Conservation (phyloP, 2,329 filamentous ascomycete genomes). For the Aspergillus caelatus region DNA sequence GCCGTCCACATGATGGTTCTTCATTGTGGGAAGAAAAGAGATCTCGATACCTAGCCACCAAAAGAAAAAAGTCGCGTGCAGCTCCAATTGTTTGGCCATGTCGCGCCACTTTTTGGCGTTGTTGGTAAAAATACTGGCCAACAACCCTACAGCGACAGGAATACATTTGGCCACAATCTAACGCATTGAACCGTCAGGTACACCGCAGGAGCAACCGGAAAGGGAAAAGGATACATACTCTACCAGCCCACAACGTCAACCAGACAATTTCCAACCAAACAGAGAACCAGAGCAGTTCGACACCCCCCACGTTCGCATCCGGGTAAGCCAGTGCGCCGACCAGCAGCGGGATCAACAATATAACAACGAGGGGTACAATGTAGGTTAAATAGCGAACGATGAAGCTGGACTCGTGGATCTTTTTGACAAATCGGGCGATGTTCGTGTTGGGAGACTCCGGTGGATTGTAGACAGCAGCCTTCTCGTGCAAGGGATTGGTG, state of each 20-base stretch:
- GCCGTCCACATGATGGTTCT: constrained; percentile 62
- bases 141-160: constrained; percentile 62
- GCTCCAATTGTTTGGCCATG: constrained; percentile 79
- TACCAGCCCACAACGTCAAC: constrained; percentile 82
- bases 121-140: constrained; percentile 79
- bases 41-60: constrained; percentile 88
- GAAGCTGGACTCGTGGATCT: constrained; percentile 66
- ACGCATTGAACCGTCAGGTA: constrained; percentile 1
- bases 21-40: constrained; percentile 83
- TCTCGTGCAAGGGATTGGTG: constrained; percentile 71
- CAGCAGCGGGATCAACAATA: constrained; percentile 70
- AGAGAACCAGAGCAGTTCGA: constrained; percentile 84
- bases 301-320: constrained; percentile 70
- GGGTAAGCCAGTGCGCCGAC: constrained; percentile 64
- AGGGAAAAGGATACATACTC: constrained; percentile 41
- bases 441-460: constrained; percentile 64
- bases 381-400: constrained; percentile 72
- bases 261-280: constrained; percentile 95
- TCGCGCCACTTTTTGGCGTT: constrained; percentile 93
- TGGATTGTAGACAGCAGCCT: constrained; percentile 65
- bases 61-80: constrained; percentile 84
- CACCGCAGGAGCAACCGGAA: background rate
- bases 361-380: constrained; percentile 64
- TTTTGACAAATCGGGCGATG: constrained; percentile 66
- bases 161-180: constrained; percentile 66